phyloP scores from a whole-genome alignment of 371 early-diverging fungal species.

The Apophysomyces sp. region DNA sequence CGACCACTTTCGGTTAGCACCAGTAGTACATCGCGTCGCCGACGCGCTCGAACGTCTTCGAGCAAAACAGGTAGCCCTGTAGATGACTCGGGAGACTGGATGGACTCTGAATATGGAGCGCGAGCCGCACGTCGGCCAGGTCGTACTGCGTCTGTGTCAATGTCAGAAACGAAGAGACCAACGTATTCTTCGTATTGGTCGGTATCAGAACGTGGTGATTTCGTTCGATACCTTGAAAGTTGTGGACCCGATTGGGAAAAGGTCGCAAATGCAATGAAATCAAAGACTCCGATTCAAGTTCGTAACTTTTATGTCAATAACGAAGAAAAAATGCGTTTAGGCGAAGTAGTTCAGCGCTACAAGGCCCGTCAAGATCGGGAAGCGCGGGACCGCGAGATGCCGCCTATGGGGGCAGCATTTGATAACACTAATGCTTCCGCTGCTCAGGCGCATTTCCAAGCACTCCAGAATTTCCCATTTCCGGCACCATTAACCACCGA shows the following conservation, averaged over 20 bases:
- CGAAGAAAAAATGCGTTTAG: constrained; percentile 65
- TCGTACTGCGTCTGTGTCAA: constrained; percentile 23
- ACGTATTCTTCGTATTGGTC: constrained; percentile 88
- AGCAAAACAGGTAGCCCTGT: constrained; percentile 17
- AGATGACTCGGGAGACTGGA: constrained; percentile 21
- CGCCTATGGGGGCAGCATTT: constrained; percentile 13
- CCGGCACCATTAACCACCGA: constrained; percentile 23
- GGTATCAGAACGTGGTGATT: constrained; percentile 74
- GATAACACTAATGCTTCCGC: constrained; percentile 9
- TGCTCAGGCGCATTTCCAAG: constrained; percentile 19
- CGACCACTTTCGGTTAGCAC: not conserved
- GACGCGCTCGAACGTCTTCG: constrained; percentile 26
- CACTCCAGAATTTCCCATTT: constrained; percentile 31
- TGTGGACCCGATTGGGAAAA: constrained; percentile 81
- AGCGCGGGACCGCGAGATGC: constrained; percentile 1
- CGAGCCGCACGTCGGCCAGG: constrained; percentile 27
- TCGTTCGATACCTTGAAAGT: constrained; percentile 55
- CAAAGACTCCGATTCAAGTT: constrained; percentile 83
- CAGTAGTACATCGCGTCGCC: constrained; percentile 12
- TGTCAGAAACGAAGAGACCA: constrained; percentile 32
- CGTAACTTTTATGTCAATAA: constrained; percentile 81
- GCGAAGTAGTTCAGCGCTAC: constrained; percentile 47
- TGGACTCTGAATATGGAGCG: constrained; percentile 22
- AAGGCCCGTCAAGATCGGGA: constrained; percentile 19
- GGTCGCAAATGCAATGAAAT: constrained; percentile 68